phyloP scores from a whole-genome alignment of 257 asterid genomes.

The Avicennia marina region DNA sequence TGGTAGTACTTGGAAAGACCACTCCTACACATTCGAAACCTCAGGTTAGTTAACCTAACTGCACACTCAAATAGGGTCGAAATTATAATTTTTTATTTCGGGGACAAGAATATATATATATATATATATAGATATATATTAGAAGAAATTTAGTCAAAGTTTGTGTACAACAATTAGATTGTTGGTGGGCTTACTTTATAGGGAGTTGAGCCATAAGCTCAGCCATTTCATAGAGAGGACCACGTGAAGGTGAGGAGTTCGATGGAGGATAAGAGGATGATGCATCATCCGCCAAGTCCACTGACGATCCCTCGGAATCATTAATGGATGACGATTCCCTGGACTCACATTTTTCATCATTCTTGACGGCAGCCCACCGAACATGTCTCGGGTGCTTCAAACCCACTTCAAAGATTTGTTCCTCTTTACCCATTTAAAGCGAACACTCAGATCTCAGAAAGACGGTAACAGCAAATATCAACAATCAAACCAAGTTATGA shows the following conservation, averaged over 20 bases:
- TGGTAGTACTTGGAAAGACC: constrained; percentile 57
- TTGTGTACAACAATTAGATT: too few relatives aligned
- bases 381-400: constrained; percentile 23
- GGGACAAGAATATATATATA: too few relatives aligned
- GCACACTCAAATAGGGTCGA: too few relatives aligned
- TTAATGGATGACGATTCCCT: constrained; percentile 19
- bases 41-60: too few relatives aligned
- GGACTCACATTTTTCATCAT: constrained; percentile 17
- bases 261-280: constrained; percentile 27
- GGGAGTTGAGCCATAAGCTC: constrained; percentile 58
- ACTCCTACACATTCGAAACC: constrained; percentile 33
- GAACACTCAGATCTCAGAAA: background rate
- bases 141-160: too few relatives aligned
- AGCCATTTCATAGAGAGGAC: constrained; percentile 37
- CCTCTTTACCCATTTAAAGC: constrained; percentile 18
- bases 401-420: constrained; percentile 9
- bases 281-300: constrained; percentile 39
- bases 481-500: background rate
- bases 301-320: constrained; percentile 24
- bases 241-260: constrained; percentile 22
- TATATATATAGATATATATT: too few relatives aligned
- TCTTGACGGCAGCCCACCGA: constrained; percentile 25
- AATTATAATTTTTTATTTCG: too few relatives aligned
- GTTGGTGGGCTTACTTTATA: constrained; percentile 40
- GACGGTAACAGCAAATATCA: background rate